phyloP scores from a whole-genome alignment of 78 protist species.

The Dictyostelium purpureum region DNA sequence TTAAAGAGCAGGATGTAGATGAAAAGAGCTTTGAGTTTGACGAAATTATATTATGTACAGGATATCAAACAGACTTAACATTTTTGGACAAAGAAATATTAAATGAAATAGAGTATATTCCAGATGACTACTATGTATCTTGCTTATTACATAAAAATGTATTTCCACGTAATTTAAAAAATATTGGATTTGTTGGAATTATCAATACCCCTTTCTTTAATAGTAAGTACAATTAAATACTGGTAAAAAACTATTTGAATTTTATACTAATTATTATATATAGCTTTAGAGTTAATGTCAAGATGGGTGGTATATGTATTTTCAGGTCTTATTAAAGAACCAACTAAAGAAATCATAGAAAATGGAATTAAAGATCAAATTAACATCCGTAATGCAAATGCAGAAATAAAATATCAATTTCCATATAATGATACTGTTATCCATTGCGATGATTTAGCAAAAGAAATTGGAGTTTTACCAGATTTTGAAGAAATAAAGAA shows the following conservation, averaged over 20 bases:
- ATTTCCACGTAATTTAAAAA: neutral
- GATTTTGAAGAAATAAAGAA: conserved; percentile 6
- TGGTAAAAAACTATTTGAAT: neutral
- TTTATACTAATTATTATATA: neutral
- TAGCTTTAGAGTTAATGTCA: neutral
- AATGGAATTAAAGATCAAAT: neutral
- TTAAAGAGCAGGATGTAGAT: too few relatives aligned
- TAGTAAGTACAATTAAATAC: neutral
- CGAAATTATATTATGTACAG: neutral
- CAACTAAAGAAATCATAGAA: neutral
- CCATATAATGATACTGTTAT: neutral
- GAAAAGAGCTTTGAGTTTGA: neutral
- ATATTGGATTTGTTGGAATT: neutral
- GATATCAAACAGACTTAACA: neutral
- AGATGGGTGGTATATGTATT: neutral
- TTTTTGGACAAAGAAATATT: neutral
- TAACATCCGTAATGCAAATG: neutral
- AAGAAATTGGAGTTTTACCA: neutral
- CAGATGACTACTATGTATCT: neutral
- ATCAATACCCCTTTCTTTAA: neutral
- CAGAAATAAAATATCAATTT: neutral
- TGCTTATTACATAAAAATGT: neutral
- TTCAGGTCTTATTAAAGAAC: neutral
- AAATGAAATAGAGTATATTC: neutral
- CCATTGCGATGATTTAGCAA: neutral